These are phyloP conservation scores for Thielaviopsis cerberus DNA, from an alignment of 2,329 filamentous ascomycete genomes.

Conservation along the genomic window DNA sequence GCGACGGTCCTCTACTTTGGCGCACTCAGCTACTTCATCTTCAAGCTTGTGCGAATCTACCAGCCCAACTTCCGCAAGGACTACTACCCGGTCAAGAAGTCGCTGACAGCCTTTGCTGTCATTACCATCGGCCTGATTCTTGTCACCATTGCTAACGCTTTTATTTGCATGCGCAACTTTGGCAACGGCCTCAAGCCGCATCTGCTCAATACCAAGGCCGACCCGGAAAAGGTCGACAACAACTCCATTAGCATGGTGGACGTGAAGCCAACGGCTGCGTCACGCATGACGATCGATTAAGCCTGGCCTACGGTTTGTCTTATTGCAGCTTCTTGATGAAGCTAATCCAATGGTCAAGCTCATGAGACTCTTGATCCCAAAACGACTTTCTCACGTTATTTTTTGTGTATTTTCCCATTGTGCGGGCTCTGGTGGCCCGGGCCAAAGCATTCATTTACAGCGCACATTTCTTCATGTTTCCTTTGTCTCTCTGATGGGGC, in stretches of 20 bases:
- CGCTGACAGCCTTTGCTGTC: constrained; percentile 81
- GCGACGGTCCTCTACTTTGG: constrained; percentile 77
- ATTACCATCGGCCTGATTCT: constrained; percentile 81
- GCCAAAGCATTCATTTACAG: neutral
- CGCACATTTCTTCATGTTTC: neutral
- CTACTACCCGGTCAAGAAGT: constrained; percentile 66
- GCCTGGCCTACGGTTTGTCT: neutral
- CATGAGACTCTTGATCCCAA: neutral
- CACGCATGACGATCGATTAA: constrained; percentile 45
- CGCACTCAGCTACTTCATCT: constrained; percentile 85
- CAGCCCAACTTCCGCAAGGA: constrained; percentile 35
- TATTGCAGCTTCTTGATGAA: neutral
- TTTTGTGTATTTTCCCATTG: neutral
- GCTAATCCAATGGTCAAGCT: neutral
- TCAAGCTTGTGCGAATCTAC: constrained; percentile 96
- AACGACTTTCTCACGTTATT: neutral
- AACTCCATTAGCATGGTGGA: constrained; percentile 39
- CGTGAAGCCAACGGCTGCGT: constrained; percentile 35
- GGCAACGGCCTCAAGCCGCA: constrained; percentile 76
- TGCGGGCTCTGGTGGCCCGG: neutral
- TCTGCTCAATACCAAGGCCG: constrained; percentile 36
- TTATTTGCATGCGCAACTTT: constrained; percentile 81
- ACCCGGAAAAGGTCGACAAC: constrained; percentile 36
- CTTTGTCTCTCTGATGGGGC: neutral
- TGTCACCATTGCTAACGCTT: constrained; percentile 70